phyloP scores from a whole-genome alignment of 2,329 filamentous ascomycete species.

The Blumeria graminis region DNA sequence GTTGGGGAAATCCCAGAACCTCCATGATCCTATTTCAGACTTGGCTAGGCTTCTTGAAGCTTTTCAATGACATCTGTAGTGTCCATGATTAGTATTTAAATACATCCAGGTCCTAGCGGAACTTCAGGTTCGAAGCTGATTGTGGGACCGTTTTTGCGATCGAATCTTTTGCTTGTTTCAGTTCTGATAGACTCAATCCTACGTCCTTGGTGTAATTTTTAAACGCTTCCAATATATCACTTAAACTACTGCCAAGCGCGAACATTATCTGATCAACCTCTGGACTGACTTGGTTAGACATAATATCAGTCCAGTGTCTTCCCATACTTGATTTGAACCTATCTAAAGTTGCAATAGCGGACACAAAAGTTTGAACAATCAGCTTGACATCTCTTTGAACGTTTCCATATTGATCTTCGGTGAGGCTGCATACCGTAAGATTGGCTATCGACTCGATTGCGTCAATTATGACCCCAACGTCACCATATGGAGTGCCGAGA shows the following conservation, averaged over 20 bases:
- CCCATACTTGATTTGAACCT: conserved; percentile 33
- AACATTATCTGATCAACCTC: conserved; percentile 50
- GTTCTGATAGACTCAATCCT: conserved; percentile 42
- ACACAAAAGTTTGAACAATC: conserved; percentile 50
- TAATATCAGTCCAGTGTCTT: conserved; percentile 59
- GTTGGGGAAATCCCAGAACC: too few species aligned
- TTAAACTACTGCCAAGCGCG: conserved; percentile 39
- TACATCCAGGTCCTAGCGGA: too few species aligned
- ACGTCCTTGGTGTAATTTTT: conserved; percentile 49
- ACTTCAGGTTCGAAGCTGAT: too few species aligned
- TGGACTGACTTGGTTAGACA: conserved; percentile 23
- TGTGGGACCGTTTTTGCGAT: too few species aligned
- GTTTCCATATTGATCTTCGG: conserved; percentile 63
- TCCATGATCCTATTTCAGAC: too few species aligned
- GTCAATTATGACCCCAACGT: conserved; percentile 42
- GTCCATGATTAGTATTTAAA: too few species aligned
- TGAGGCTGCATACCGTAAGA: conserved; percentile 47
- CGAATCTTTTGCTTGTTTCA: conserved; percentile 43
- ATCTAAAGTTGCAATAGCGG: conserved; percentile 44
- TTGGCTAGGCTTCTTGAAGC: too few species aligned
- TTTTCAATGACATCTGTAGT: too few species aligned
- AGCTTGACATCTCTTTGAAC: conserved; percentile 60
- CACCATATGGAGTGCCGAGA: conserved; percentile 49
- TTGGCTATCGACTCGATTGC: conserved; percentile 44
- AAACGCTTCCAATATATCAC: conserved; percentile 44